Evolutionary conservation across 805 yeast species (phyloP).

Genomic region (Metschnikowia dekortorum): DNA sequence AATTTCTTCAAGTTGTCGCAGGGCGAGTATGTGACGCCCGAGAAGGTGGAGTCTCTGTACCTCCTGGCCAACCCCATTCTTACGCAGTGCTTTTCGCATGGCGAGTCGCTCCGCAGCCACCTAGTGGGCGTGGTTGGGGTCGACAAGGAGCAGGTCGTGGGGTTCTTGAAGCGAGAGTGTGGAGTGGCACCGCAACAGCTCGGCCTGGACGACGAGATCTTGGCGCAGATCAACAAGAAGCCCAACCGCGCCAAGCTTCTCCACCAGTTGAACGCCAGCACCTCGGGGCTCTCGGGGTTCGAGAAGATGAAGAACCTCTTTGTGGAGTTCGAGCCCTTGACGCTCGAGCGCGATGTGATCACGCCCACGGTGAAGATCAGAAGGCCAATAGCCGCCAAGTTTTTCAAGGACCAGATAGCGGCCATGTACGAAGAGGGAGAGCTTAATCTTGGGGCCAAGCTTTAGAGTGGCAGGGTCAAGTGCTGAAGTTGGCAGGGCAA

Average conservation of each 20-base stretch:
- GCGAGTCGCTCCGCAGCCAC: constrained; percentile 14
- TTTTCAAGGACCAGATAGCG: constrained; percentile 37
- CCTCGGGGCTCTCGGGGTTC: constrained; percentile 18
- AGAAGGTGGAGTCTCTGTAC: constrained; percentile 64
- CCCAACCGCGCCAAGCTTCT: constrained; percentile 15
- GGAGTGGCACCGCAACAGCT: constrained; percentile 6
- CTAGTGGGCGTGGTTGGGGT: constrained; percentile 20
- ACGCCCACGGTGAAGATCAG: constrained; percentile 36
- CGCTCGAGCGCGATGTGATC: constrained; percentile 21
- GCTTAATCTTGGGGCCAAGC: constrained; percentile 13
- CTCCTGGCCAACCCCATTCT: constrained; percentile 21
- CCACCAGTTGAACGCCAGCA: constrained; percentile 7
- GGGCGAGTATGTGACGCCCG: constrained; percentile 67
- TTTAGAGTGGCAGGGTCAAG: neutral
- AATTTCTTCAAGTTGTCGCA: constrained; percentile 64
- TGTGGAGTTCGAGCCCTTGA: constrained; percentile 26
- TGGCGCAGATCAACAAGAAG: constrained; percentile 15
- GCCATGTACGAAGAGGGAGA: constrained; percentile 48
- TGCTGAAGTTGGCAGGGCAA: too few relatives aligned
- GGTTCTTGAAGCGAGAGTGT: constrained; percentile 16
- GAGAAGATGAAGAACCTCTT: constrained; percentile 24
- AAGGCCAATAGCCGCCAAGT: constrained; percentile 45
- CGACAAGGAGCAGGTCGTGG: constrained; percentile 15
- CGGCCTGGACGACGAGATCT: constrained; percentile 15
- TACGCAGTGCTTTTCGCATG: constrained; percentile 17